Evolutionary conservation across 192 early-diverging fungal species (phyloP).

Genomic region (Backusella liffmaniae): DNA sequence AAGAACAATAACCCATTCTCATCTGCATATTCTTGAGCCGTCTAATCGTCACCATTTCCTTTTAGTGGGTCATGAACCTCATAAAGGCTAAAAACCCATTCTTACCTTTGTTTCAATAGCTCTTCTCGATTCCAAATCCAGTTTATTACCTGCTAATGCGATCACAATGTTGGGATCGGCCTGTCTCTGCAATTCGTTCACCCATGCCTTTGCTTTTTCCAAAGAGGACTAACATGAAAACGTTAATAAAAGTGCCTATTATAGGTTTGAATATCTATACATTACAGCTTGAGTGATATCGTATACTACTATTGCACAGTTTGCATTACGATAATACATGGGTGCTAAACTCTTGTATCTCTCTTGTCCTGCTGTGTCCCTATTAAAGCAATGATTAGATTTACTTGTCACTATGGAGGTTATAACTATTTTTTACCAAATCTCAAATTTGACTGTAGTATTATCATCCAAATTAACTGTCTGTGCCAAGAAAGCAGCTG

Average conservation of each 20-base stretch:
- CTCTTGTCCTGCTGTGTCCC: slow-evolving; percentile 76
- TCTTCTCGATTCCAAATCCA: slow-evolving; percentile 62
- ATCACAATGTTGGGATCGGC: slow-evolving; percentile 71
- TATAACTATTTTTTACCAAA: slow-evolving; percentile 55
- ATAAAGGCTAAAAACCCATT: no score
- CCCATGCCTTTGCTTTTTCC: slow-evolving; percentile 70
- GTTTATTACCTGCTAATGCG: slow-evolving; percentile 68
- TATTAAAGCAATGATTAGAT: slow-evolving; percentile 17
- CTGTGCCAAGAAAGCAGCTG: slow-evolving; percentile 75
- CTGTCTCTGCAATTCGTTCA: slow-evolving; percentile 68
- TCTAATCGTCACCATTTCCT: slow-evolving; percentile 29
- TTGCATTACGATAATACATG: slow-evolving; percentile 75
- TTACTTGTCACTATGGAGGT: neutral
- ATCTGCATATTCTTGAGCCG: slow-evolving; percentile 62
- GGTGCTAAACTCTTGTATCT: slow-evolving; percentile 73
- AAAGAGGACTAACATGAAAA: slow-evolving; percentile 47
- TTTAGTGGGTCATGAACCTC: neutral
- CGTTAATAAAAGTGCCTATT: no score
- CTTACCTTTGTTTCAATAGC: slow-evolving; percentile 67
- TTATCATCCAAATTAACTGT: slow-evolving; percentile 83
- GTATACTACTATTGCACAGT: slow-evolving; percentile 71
- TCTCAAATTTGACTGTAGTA: slow-evolving; percentile 89
- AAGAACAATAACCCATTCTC: slow-evolving; percentile 65
- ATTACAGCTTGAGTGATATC: slow-evolving; percentile 69
- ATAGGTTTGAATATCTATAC: no score